Base-by-base conservation (phyloP, 345 rosid species). In the Leavenworthia alabamica region DNA sequence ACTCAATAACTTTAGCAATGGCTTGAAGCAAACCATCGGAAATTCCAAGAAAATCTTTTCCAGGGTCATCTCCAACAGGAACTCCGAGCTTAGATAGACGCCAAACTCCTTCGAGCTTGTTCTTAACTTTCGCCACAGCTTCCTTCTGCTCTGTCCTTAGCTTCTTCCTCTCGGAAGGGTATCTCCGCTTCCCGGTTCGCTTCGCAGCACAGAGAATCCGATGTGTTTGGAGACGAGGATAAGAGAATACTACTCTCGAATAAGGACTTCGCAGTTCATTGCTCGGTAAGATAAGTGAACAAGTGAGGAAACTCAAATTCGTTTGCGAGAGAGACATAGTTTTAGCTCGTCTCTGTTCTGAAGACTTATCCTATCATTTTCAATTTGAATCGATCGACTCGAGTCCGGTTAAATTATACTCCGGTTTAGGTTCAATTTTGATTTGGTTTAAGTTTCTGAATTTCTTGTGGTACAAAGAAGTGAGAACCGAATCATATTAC, bases 91-190 rank as follows among this genome's bases (percentile, higher is more conserved):
- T 83, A 28, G 86, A 92, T 43, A 92, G 82, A 60, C 90, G 77
- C 98, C 98, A 92, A 54, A 81, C 56, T 20, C 98, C 98, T 11
- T 80, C 78, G 56, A 92, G 81, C 71, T 85, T 92, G 85, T 86
- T 43, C 54, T 77, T 52, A 62, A 82, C 83, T 3, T 67, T 73
- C 5, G 71, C 48, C 13, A 71, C 70, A 43, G 82, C 73, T 63
- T 81, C 80, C 39, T 83, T 81, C 62, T 74, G 90, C 79, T 71
- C 78, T 63, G 72, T 56, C 13, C 74, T 85, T 45, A 92, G 81
- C 79, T 85, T 89, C 78, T 74, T 92, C 80, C 90, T 89, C 84
- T 92, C 98, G 0, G 98, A 92, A 8, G 98, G 98, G 67, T 92
- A 92, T 65, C 97, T 74, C 68, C 73, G 82, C 57, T 82, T 89